Evolutionary conservation across 139 green algal genomes (phyloP).

Genomic region (Coelastrella sp.): DNA sequence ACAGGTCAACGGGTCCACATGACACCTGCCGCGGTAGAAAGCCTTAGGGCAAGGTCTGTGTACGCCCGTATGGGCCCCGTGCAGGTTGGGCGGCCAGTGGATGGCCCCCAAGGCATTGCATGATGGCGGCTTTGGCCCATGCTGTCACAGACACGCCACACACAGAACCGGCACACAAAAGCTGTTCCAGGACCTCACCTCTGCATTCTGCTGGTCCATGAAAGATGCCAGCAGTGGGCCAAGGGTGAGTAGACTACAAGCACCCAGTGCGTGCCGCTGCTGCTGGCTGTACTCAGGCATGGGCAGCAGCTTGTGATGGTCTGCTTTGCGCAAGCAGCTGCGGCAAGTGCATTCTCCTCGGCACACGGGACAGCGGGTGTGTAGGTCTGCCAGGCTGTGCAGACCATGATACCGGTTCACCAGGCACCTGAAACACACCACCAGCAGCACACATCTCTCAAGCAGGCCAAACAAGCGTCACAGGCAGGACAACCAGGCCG

Average conservation of each 20-base stretch:
- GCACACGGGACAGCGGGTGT: not conserved
- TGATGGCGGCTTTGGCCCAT: too few species aligned
- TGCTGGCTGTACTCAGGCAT: not conserved
- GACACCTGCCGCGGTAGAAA: too few species aligned
- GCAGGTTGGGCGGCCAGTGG: too few species aligned
- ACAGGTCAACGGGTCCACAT: too few species aligned
- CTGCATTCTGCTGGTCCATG: not conserved
- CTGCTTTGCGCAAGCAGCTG: slow-evolving; percentile 35
- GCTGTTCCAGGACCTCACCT: slow-evolving; percentile 20
- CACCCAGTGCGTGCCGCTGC: slow-evolving; percentile 22
- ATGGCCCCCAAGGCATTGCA: too few species aligned
- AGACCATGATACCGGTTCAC: slow-evolving; percentile 16
- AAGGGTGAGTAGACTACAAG: not conserved
- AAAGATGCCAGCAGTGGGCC: not conserved
- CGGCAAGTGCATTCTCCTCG: slow-evolving; percentile 52
- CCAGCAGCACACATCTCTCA: slow-evolving; percentile 3
- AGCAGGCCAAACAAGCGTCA: too few species aligned
- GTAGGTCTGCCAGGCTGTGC: not conserved
- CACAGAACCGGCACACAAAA: not conserved
- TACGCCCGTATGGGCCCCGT: too few species aligned
- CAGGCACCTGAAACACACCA: slow-evolving; percentile 39
- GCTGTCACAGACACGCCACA: too few species aligned
- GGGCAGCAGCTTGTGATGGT: slow-evolving; percentile 5
- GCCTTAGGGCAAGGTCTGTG: too few species aligned
- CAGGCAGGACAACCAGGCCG: too few species aligned